These are phyloP conservation scores for Xylariaceae sp. DNA, from an alignment of 2,329 filamentous ascomycete species.

Conservation along the genomic window DNA sequence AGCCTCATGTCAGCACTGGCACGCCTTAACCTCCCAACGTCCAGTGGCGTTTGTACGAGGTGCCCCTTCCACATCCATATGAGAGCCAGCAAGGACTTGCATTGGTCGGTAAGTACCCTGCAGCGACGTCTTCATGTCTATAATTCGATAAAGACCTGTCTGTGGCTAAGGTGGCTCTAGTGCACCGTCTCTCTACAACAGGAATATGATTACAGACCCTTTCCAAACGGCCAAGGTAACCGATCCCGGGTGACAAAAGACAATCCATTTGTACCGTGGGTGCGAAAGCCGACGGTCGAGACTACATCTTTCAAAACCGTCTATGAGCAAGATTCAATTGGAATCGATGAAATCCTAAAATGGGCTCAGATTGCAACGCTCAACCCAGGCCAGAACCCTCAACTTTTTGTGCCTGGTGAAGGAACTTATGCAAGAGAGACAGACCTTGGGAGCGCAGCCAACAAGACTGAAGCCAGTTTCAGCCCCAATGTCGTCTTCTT, in stretches of 20 bases:
- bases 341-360: slow-evolving; percentile 59
- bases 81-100: slow-evolving; percentile 42
- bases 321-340: slow-evolving; percentile 40
- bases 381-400: slow-evolving; percentile 53
- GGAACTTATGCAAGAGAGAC: slow-evolving; percentile 34
- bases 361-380: slow-evolving; percentile 71
- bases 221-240: slow-evolving; percentile 29
- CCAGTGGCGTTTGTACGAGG: slow-evolving; percentile 52
- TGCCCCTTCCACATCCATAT: slow-evolving; percentile 75
- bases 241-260: slow-evolving; percentile 39
- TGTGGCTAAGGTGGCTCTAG: too few relatives aligned
- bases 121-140: neutral
- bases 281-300: slow-evolving; percentile 35
- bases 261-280: slow-evolving; percentile 60
- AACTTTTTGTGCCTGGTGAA: slow-evolving; percentile 46
- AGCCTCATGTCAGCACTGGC: slow-evolving; percentile 31
- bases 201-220: slow-evolving; percentile 50
- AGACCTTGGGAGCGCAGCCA: slow-evolving; percentile 31
- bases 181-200: slow-evolving; percentile 60
- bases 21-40: slow-evolving; percentile 42
- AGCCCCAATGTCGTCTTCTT: slow-evolving; percentile 74
- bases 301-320: slow-evolving; percentile 58
- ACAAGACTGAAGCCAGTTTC: slow-evolving; percentile 59
- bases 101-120: slow-evolving; percentile 44
- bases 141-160: too few relatives aligned